phyloP scores from a whole-genome alignment of 208 protist genomes.

The Acanthamoeba castellanii region DNA sequence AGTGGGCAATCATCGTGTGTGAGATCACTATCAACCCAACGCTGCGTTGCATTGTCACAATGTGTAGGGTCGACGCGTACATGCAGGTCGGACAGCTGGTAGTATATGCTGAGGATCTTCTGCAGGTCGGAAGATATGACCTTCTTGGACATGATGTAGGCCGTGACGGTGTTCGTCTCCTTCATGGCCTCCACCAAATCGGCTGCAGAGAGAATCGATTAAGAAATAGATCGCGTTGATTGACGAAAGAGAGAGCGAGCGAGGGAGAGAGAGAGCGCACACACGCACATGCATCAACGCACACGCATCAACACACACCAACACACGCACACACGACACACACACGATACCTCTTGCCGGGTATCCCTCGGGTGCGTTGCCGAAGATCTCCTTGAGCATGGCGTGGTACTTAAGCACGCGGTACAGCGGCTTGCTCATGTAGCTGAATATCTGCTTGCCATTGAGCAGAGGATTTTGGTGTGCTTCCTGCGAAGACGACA shows the following conservation, averaged over 20 bases:
- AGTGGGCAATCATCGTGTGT: not conserved
- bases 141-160: conserved; percentile 41
- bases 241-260: too few species aligned
- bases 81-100: not conserved
- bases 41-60: too few species aligned
- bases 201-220: not conserved
- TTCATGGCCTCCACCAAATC: not conserved
- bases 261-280: too few species aligned
- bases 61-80: not conserved
- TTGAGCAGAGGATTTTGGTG: conserved; percentile 38
- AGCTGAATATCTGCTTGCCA: conserved; percentile 32
- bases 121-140: conserved; percentile 55
- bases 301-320: too few species aligned
- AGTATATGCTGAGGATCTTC: conserved; percentile 61
- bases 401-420: conserved; percentile 33
- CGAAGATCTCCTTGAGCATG: not conserved
- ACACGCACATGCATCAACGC: too few species aligned
- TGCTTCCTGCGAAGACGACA: not conserved
- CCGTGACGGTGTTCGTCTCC: not conserved
- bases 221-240: not conserved
- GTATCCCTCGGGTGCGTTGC: not conserved
- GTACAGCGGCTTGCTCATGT: conserved; percentile 48
- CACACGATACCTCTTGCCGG: not conserved
- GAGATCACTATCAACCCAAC: not conserved
- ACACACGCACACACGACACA: too few species aligned